Evolutionary conservation across 2,329 filamentous ascomycete species (phyloP).

Genomic region (Domatiomyces globalis): DNA sequence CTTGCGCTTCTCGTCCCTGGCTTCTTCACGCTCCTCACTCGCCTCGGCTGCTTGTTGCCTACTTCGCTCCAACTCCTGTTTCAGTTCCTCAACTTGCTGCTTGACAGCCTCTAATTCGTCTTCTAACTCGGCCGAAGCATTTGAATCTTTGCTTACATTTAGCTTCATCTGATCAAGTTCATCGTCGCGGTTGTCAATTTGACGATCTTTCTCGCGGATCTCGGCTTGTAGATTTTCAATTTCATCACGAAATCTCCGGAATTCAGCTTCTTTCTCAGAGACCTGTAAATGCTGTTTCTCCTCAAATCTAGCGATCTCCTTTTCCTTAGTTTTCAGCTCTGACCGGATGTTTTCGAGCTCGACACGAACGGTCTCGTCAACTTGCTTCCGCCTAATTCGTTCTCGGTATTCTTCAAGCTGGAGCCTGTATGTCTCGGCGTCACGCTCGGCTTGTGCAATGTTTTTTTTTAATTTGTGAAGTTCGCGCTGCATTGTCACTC

Average conservation of each 20-base stretch:
- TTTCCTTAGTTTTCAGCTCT: conserved; percentile 36
- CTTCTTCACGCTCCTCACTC: conserved; percentile 34
- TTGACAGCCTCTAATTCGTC: conserved; percentile 34
- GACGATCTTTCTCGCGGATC: conserved; percentile 58
- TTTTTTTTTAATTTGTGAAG: conserved; percentile 76
- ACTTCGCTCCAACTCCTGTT: conserved; percentile 28
- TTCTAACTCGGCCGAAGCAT: conserved; percentile 34
- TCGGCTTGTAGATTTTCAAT: conserved; percentile 64
- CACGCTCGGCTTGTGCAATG: conserved; percentile 65
- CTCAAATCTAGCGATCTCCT: conserved; percentile 19
- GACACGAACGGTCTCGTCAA: conserved; percentile 53
- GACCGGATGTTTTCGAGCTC: conserved; percentile 41
- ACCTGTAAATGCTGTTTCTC: conserved; percentile 20
- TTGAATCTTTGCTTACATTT: conserved; percentile 29
- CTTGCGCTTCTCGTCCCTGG: conserved; percentile 37
- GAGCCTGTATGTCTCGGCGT: conserved; percentile 68
- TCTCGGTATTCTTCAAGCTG: conserved; percentile 75
- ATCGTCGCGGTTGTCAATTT: conserved; percentile 60
- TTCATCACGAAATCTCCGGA: conserved; percentile 57
- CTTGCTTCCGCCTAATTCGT: conserved; percentile 60
- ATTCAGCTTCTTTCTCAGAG: conserved; percentile 37
- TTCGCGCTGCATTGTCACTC: conserved; percentile 77
- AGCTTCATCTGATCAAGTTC: conserved; percentile 54
- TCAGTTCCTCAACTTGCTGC: conserved; percentile 30
- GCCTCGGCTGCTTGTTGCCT: conserved; percentile 26